Conservation (phyloP, 805 yeast species). For the Metschnikowia borealis region DNA sequence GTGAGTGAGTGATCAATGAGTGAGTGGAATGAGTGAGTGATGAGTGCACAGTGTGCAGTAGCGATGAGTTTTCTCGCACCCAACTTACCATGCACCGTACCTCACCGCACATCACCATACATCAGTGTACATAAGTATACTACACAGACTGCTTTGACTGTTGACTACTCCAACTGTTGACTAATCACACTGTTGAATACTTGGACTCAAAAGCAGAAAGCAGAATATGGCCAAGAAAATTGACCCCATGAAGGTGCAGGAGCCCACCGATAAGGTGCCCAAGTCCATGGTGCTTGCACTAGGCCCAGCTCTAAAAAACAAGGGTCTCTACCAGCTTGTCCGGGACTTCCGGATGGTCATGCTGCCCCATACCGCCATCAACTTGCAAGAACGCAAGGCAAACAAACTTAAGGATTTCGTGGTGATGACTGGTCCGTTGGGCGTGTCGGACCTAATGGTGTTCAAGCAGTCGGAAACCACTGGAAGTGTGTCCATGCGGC, state of each 20-base stretch:
- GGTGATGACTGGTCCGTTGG: constrained; percentile 98
- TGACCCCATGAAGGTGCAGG: constrained; percentile 38
- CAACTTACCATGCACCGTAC: too few species aligned
- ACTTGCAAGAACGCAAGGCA: constrained; percentile 77
- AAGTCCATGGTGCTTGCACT: constrained; percentile 90
- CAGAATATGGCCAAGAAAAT: constrained; percentile 34
- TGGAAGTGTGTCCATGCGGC: constrained; percentile 77
- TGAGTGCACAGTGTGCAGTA: not conserved
- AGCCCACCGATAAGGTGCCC: constrained; percentile 71
- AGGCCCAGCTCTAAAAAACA: constrained; percentile 73
- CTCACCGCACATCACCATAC: too few species aligned
- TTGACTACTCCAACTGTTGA: too few species aligned
- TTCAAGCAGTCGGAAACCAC: constrained; percentile 76
- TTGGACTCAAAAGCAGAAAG: too few species aligned
- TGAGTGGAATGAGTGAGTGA: not conserved
- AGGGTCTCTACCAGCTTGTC: constrained; percentile 79
- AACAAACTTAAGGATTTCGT: constrained; percentile 87
- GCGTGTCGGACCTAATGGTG: constrained; percentile 82
- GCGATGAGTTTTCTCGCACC: not conserved
- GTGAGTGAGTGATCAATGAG: too few species aligned
- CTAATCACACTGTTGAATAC: too few species aligned
- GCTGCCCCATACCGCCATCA: constrained; percentile 96
- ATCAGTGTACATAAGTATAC: too few species aligned
- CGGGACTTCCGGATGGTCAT: constrained; percentile 82
- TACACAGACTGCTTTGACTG: too few species aligned